Evolutionary conservation across 2,329 filamentous ascomycete species (phyloP).

Genomic region (Dactylonectria macrodidyma): DNA sequence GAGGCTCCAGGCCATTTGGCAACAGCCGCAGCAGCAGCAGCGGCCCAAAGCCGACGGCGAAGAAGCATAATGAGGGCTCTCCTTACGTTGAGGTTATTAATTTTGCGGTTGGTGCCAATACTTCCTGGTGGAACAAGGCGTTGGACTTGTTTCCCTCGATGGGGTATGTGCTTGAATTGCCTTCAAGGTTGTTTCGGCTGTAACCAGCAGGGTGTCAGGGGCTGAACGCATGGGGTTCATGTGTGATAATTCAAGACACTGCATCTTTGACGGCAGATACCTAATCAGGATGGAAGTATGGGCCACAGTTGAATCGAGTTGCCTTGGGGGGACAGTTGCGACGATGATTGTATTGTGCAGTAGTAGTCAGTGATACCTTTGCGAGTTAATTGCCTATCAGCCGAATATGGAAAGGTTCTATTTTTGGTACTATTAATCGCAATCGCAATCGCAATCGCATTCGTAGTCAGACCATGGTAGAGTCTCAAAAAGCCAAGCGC

Average conservation of each 20-base stretch:
- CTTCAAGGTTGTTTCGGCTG: not conserved
- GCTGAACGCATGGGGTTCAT: not conserved
- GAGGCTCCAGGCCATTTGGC: constrained; percentile 24
- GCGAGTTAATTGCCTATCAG: not conserved
- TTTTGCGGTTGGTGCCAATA: not conserved
- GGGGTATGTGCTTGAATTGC: not conserved
- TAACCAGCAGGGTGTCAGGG: not conserved
- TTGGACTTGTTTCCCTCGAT: not conserved
- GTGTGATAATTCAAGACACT: not conserved
- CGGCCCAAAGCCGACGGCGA: not conserved
- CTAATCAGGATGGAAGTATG: not conserved
- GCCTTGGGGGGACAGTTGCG: not conserved
- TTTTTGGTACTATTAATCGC: not conserved
- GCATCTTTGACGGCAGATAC: not conserved
- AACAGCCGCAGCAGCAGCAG: not conserved
- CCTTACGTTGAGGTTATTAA: not conserved
- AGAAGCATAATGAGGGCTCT: not conserved
- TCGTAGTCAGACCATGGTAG: not conserved
- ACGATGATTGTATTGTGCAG: not conserved
- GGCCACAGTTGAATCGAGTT: not conserved
- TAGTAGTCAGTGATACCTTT: not conserved
- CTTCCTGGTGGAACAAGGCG: not conserved
- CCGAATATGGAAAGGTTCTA: not conserved
- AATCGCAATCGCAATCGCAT: not conserved
- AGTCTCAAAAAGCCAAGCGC: not conserved